A percentile compares a stretch with the other conserved stretches of the same genome.
These are phyloP conservation scores for Aspergillus brasiliensis DNA, from an alignment of 2,329 filamentous ascomycete genomes.

Conservation along the genomic window DNA sequence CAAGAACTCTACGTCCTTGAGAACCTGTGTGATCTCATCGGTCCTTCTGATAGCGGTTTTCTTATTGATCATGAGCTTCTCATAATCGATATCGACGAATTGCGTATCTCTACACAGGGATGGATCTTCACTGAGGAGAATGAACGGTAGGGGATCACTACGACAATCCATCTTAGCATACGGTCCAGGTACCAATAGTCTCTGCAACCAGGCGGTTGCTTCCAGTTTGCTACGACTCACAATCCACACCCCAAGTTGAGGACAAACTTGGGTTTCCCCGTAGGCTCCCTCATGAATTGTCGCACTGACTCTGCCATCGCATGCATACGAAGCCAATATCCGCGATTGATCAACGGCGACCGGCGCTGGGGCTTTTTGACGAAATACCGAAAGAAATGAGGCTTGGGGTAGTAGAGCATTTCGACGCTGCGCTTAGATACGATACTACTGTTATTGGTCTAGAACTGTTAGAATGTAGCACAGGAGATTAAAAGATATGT, in stretches of 20 bases:
- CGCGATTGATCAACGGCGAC: slow-evolving; percentile 86
- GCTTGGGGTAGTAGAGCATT: slow-evolving; percentile 77
- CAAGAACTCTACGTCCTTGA: slow-evolving; percentile 49
- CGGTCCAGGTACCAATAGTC: slow-evolving; percentile 9
- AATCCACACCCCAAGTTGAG: slow-evolving; percentile 89
- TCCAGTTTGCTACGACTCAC: slow-evolving; percentile 57
- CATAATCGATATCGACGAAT: slow-evolving; percentile 87
- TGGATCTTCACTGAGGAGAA: slow-evolving; percentile 70
- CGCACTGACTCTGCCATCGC: slow-evolving; percentile 75
- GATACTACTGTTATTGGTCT: slow-evolving; percentile 91
- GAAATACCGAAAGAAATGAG: slow-evolving; percentile 86
- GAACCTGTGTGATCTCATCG: slow-evolving; percentile 58
- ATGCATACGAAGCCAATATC: slow-evolving; percentile 83
- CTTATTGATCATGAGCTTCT: slow-evolving; percentile 76
- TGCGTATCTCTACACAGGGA: slow-evolving; percentile 59
- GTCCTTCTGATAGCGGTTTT: slow-evolving; percentile 66
- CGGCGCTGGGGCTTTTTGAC: slow-evolving; percentile 80
- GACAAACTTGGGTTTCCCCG: slow-evolving; percentile 67
- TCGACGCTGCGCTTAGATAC: slow-evolving; percentile 94
- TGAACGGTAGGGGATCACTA: slow-evolving; percentile 86
- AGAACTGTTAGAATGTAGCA: slow-evolving; percentile 11
- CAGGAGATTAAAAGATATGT: background rate
- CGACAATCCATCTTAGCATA: slow-evolving; percentile 30
- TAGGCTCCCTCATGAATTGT: slow-evolving; percentile 66
- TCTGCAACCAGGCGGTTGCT: background rate